phyloP scores from a whole-genome alignment of 2,329 filamentous ascomycete species.

The Hymenoscyphus repandus region DNA sequence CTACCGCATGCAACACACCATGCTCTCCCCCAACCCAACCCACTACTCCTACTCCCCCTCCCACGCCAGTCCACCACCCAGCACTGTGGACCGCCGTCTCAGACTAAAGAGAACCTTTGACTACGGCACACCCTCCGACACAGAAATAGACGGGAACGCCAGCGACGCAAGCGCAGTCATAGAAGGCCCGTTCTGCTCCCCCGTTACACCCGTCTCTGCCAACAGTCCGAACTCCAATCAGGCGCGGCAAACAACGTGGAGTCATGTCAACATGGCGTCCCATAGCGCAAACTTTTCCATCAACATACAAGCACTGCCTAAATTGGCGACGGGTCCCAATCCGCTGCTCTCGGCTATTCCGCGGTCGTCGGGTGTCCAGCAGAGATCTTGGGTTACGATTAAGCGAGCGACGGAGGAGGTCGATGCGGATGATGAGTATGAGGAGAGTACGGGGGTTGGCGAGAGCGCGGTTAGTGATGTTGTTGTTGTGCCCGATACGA shows the following conservation, averaged over 20 bases:
- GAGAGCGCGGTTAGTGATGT: constrained; percentile 18
- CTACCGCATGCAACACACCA: constrained; percentile 33
- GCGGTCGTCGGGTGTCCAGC: constrained; percentile 28
- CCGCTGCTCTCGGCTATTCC: constrained; percentile 43
- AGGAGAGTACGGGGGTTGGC: constrained; percentile 16
- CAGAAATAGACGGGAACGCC: constrained; percentile 34
- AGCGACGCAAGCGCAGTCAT: constrained; percentile 22
- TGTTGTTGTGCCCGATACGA: constrained; percentile 10
- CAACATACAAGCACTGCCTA: constrained; percentile 8
- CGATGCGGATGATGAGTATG: constrained; percentile 26
- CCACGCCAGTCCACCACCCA: constrained; percentile 14
- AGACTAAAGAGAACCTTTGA: constrained; percentile 32
- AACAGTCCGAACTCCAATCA: constrained; percentile 7
- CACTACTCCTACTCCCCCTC: constrained; percentile 28
- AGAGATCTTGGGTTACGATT: constrained; percentile 2
- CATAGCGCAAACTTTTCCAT: constrained; percentile 21
- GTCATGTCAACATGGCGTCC: constrained; percentile 26
- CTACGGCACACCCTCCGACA: constrained; percentile 35
- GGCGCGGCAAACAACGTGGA: constrained; percentile 24
- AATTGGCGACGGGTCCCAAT: constrained; percentile 26
- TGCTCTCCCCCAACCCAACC: constrained; percentile 15
- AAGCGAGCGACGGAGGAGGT: constrained; percentile 22
- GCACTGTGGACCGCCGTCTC: constrained; percentile 21
- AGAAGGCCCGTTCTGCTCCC: constrained; percentile 25
- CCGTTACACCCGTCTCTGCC: constrained; percentile 18